Evolutionary conservation across 805 yeast species (phyloP), one percentile per base, ranked within the genome.

Genomic region (Barnettozyma botsteinii): DNA sequence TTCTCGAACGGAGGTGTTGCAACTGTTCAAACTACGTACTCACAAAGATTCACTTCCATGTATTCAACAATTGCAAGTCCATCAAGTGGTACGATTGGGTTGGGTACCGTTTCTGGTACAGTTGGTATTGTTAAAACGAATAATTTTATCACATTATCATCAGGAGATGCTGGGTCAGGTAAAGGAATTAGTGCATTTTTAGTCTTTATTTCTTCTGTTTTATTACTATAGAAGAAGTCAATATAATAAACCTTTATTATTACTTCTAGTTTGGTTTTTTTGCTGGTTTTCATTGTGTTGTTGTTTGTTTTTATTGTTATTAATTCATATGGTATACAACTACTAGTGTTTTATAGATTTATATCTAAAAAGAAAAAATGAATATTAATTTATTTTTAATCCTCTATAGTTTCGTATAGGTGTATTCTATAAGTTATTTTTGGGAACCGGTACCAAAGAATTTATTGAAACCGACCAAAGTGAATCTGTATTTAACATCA

Each of bases 61-160:
- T 80, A 66, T 46, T 46, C 67, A 1, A 52, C 75, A 2, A 62
- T 78, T 3, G 69, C 71, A 0, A 39, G 66, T 0, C 79, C 79
- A 0, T 53, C 75, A 4, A 50, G 78, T 0, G 98, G 97, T 2
- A 56, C 74, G 5, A 69, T 88, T 36, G 97, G 97, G 0, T 57
- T 91, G 38, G 98, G 98, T 1, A 64, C 86, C 4, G 52, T 81
- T 17, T 51, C 70, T 5, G 96, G 96, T 3, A 60, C 70, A 0
- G 77, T 85, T 11, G 98, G 97, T 5, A 60, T 65, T 3, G 61
- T 75, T 3, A 73, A 77, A 54, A 53, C 72, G 1, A 73, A 76
- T 50, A 48, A 59, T 29, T 53, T 51, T 26, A 48, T 62, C 9
- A 77, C 85, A 1, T 13, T 48, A 15, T 32, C 47, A 20, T n/a